Evolutionary conservation across 177 flowering plant species (phyloP), one percentile per base, ranked within the genome.

Genomic region (Vitis hybrid): DNA sequence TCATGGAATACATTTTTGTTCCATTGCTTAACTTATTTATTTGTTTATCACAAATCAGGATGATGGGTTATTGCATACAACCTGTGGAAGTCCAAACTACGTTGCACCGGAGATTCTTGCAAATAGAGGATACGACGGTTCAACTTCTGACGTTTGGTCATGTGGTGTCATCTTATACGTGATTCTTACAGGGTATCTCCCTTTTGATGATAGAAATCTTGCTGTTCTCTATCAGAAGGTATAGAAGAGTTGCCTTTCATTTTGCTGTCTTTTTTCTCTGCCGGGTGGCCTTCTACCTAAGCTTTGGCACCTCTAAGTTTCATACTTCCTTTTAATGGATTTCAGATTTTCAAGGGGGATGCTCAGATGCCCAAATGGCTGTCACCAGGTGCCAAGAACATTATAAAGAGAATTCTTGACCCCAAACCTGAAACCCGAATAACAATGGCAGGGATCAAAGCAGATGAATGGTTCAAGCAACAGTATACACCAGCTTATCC

Each of bases 51-150:
- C 69, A 55, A 49, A 51, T 70, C 79, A 91, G 97, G 88, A 78
- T 70, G 99, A 93, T 56, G 98, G 99, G 2, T 83, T 94, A 55
- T 80, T 92, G 66, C 99, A 94, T 75, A 94, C 99, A 70, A 91
- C 98, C 49, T 94, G 99, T 66, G 99, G 99, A 74, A 95, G 94
- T 76, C 99, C 99, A 11, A 89, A 95, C 74, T 95, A 95, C 75
- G 98, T 95, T 80, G 98, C 99, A 4, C 99, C 99, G 3, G 99
- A 95, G 85, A 79, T 95, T 74, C 90, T 95, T 32, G 81, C 87
- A 10, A 93, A 93, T 69, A 81, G 85, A 82, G 99, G 99, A 1
- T 95, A 95, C 45, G 88, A 91, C 55, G 99, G 98, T 34, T 83
- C 92, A 57, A 82, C 88, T 55, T 81, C 99, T 1, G 99, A 95